Conservation (phyloP, 495 filamentous ascomycete species). For the Hypomontagnella submonticulosa region DNA sequence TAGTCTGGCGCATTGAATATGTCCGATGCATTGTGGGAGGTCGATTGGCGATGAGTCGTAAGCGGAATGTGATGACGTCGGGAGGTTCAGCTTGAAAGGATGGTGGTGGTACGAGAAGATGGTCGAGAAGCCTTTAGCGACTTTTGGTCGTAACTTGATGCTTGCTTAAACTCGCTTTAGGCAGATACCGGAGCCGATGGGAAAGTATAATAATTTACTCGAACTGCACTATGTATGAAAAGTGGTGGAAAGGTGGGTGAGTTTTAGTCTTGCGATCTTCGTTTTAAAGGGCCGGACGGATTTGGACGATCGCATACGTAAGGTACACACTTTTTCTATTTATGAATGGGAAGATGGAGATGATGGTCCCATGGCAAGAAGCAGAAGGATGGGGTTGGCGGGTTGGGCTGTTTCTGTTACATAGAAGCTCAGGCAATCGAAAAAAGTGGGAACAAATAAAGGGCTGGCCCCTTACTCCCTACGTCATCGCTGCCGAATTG, state of each 20-base stretch:
- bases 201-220: conserved; percentile 15
- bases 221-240: conserved; percentile 5
- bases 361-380: conserved; percentile 5
- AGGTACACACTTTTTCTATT: conserved; percentile 30
- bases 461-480: conserved; percentile 32
- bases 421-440: conserved; percentile 23
- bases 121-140: not conserved
- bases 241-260: conserved; percentile 23
- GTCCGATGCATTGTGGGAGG: conserved; percentile 86
- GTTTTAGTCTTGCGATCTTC: conserved; percentile 25
- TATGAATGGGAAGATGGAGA: conserved; percentile 25
- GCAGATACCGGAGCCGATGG: conserved; percentile 3
- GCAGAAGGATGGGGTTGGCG: conserved; percentile 6
- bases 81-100: conserved; percentile 7
- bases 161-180: conserved; percentile 12
- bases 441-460: conserved; percentile 23
- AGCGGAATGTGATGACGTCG: conserved; percentile 13
- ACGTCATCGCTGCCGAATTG: conserved; percentile 39
- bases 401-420: not conserved
- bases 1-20: conserved; percentile 97
- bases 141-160: not conserved
- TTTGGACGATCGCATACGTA: conserved; percentile 39
- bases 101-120: not conserved
- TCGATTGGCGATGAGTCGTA: conserved; percentile 13
- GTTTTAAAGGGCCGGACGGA: conserved; percentile 35